Evolutionary conservation across 352 stramenopile genomes (phyloP).

Genomic region (Blastocystis sp.): DNA sequence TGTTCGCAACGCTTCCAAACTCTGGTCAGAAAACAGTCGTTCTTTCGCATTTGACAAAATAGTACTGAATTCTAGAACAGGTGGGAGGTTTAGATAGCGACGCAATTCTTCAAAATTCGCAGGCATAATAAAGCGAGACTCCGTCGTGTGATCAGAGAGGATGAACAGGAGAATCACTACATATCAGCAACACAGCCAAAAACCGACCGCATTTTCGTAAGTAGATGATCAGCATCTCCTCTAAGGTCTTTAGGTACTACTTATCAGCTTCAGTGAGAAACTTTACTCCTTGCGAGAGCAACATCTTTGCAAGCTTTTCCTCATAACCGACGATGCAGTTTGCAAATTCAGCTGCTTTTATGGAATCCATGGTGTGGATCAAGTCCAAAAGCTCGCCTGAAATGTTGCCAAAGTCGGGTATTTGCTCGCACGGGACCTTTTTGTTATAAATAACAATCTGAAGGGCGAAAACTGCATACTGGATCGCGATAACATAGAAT

Average conservation of each 20-base stretch:
- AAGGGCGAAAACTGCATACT: background rate
- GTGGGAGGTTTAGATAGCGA: background rate
- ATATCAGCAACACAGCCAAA: background rate
- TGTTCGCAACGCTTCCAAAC: background rate
- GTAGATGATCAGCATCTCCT: background rate
- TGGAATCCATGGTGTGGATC: background rate
- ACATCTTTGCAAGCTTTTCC: background rate
- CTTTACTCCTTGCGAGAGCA: background rate
- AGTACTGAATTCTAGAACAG: background rate
- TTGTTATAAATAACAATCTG: background rate
- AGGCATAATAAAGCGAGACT: slow-evolving; percentile 3
- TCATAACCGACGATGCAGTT: background rate
- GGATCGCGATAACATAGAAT: slow-evolving; percentile 16
- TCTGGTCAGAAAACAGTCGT: background rate
- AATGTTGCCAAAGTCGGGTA: background rate
- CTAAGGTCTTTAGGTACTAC: background rate
- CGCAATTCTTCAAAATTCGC: background rate
- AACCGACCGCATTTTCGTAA: slow-evolving; percentile 32
- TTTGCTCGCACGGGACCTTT: background rate
- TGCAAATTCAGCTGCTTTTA: background rate
- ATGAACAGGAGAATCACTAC: slow-evolving; percentile 20
- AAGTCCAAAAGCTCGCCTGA: background rate
- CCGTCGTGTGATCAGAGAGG: background rate
- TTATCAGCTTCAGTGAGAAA: background rate
- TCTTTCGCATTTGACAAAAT: background rate